Percentiles rank a stretch among this genome's conserved stretches.
These are phyloP conservation scores for Brettanomyces bruxellensis DNA, from an alignment of 805 yeast species.

Conservation along the genomic window DNA sequence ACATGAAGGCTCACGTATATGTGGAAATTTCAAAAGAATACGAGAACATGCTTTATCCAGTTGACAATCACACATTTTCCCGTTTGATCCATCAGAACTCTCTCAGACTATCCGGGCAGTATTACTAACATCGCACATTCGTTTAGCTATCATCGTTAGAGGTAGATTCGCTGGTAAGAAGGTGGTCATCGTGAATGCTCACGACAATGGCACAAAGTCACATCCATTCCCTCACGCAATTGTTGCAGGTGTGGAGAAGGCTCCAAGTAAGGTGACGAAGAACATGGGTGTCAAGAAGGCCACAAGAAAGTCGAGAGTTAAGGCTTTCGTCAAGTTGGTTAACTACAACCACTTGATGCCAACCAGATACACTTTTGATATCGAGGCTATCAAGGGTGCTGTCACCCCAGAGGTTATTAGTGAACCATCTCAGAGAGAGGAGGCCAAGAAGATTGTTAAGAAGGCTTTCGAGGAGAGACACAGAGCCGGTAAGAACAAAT, in stretches of 20 bases:
- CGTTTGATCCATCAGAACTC: no score
- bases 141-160: conserved; percentile 91
- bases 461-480: conserved; percentile 99
- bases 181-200: conserved; percentile 97
- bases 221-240: conserved; percentile 99
- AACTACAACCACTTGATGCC: conserved; percentile 99
- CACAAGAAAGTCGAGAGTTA: conserved; percentile 95
- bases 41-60: no score
- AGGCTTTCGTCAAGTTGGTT: conserved; percentile 98
- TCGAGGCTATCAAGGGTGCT: conserved; percentile 87
- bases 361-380: conserved; percentile 98
- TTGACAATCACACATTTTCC: no score
- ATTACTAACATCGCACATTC: background rate
- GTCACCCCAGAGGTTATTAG: conserved; percentile 89
- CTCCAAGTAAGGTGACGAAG: conserved; percentile 95
- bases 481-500: conserved; percentile 99
- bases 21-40: no score
- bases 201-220: conserved; percentile 97
- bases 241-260: conserved; percentile 98
- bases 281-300: conserved; percentile 91
- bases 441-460: conserved; percentile 98
- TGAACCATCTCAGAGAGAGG: conserved; percentile 98
- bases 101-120: no score
- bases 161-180: conserved; percentile 99
- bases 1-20: no score